Evolutionary conservation across 2,329 filamentous ascomycete species (phyloP), one percentile per base, ranked within the genome.

Genomic region (Fusarium nanum): DNA sequence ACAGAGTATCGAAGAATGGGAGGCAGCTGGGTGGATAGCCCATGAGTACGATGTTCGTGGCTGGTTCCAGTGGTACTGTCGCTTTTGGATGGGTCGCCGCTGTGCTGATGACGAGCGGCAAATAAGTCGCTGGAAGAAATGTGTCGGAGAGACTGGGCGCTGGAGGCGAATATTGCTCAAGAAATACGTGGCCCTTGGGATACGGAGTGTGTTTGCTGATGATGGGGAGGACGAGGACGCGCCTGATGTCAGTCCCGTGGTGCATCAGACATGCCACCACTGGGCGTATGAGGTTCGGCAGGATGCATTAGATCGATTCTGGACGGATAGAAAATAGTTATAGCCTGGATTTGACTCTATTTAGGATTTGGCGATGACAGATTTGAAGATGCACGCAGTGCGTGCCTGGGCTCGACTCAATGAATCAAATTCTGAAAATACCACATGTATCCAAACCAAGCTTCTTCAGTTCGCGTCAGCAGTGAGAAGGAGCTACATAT

Each of bases 101-200:
- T 66, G 63, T 3, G 12, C 12, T 1, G 63, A 66, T 32, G 63
- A 66, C 0, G 61, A 66, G 30, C 61, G 63, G 0, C 63, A 66
- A 11, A 66, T 66, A n/a, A 60, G 61, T n/a, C 63, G 63, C 3
- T 66, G 63, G 63, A 66, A 55, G 41, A 66, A 66, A 18, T 66
- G 63, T 8, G 63, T 66, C 11, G 63, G 63, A 1, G 63, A 60
- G 4, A 66, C 55, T 2, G 63, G 63, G 2, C 63, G 63, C n/a
- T 66, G 63, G 63, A 47, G 63, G 9, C 28, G 63, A 1, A 66
- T 55, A 2, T 10, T 66, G 7, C 55, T 66, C 0, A 66, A 66
- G 27, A 66, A 66, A 18, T 66, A 66, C 0, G 48, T 66, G 16
- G 4, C 55, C 7, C 42, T 66, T 13, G 61, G 63, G 5, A 66